Evolutionary conservation across 176 grass and related monocot genomes (phyloP), one percentile per base, ranked within the genome.

Genomic region (Thalia dealbata): DNA sequence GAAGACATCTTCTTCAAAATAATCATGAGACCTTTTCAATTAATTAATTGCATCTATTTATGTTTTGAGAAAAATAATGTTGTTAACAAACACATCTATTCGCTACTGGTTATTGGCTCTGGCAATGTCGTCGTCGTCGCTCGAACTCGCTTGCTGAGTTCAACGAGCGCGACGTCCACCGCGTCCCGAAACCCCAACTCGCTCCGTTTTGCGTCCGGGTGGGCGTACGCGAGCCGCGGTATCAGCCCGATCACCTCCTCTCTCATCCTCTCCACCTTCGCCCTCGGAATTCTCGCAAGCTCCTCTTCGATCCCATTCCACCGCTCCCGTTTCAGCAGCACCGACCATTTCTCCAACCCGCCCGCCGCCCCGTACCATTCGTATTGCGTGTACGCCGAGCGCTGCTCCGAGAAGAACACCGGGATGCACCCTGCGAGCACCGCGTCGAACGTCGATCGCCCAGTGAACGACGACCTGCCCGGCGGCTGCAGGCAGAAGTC

Each of bases 211-310:
- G 82, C 70, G 60, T 50, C 73, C 0, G 82, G 82, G 63, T 71
- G 28, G 6, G 71, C 82, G 15, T 79, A 84, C 1, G 76, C 70
- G 3, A 84, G 29, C n/a, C 25, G 29, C 3, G 82, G 82, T 50
- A 84, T 84, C 76, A 79, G 69, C 21, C 62, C 24, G 45, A 84
- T 79, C 11, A 84, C 82, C 50, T 18, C 63, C 70, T 84, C 52
- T 10, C 76, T 75, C 76, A 79, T 84, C 67, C 76, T 23, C 63
- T 52, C 14, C 28, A 84, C 54, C 72, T 69, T 76, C 22, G 67
- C 61, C 7, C 79, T 60, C n/a, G 82, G 71, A 23, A 84, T 84
- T 62, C 27, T 24, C 11, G 23, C 54, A 25, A 84, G 12, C 42
- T 75, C 38, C 0, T 75, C 51, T 26, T 76, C 70, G 28, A 84